These are phyloP conservation scores for Acacia crassicarpa DNA, from an alignment of 306 rosid genomes.

Conservation along the genomic window DNA sequence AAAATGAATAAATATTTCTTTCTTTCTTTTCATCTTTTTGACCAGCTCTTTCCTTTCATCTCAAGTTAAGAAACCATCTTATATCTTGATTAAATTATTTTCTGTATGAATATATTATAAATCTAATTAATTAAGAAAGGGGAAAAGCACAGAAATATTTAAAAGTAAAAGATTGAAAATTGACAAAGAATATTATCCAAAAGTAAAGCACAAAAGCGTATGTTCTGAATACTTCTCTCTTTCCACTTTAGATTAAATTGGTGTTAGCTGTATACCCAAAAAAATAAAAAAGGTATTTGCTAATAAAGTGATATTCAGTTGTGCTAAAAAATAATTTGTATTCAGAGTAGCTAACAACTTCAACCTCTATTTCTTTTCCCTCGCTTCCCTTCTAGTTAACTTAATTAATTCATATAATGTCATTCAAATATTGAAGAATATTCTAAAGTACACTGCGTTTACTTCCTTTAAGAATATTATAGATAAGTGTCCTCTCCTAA, in stretches of 20 bases:
- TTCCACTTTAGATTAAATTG: constrained; percentile 15
- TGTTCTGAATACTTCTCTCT: constrained; percentile 32
- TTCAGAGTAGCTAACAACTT: background rate
- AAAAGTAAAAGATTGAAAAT: constrained; percentile 2
- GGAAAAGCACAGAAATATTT: constrained; percentile 3
- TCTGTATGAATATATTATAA: too few relatives aligned
- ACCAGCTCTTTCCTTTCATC: too few relatives aligned
- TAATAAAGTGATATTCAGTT: too few relatives aligned
- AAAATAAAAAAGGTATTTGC: too few relatives aligned
- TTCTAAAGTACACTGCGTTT: background rate
- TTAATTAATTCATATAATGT: background rate
- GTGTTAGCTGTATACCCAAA: background rate
- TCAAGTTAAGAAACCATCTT: background rate
- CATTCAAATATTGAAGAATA: background rate
- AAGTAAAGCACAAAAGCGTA: constrained; percentile 36
- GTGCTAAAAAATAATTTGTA: background rate
- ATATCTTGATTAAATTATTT: too few relatives aligned
- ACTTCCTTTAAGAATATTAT: background rate
- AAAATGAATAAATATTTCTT: too few relatives aligned
- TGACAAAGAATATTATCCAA: constrained; percentile 24
- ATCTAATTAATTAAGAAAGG: background rate
- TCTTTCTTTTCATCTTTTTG: background rate
- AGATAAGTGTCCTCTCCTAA: background rate
- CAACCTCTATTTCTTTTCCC: background rate
- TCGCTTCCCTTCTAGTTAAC: background rate